Base-by-base conservation (phyloP, 176 grass and related monocot species). In the Avena eriantha region DNA sequence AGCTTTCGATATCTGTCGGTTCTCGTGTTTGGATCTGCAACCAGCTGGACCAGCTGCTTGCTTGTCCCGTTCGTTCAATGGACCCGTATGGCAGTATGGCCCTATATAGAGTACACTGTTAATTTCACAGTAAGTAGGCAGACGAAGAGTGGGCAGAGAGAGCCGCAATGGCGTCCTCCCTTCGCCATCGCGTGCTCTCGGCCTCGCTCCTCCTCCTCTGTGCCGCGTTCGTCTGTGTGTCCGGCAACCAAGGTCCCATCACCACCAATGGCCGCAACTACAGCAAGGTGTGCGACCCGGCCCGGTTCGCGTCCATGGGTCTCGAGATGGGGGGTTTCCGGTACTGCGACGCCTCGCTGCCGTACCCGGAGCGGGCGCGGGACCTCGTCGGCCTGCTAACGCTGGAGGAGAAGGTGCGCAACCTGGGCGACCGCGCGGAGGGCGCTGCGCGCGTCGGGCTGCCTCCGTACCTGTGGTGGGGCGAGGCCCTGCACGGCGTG, bases 401-500 rank as follows among this genome's bases (percentile, higher is more conserved):
- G 65, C 78, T 93, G 47, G 82, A 87, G 47, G 91, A 93, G 85
- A 90, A 93, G 88, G 88, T 85, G 26, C 17, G 8, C 33, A 90
- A 86, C 82, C 82, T 93, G 36, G 85, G 91, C 2, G 91, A 93
- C 85, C 63, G n/a, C 1, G 82, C 81, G 1, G 34, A 50, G 17
- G 91, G 88, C 45, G 85, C 82, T 3, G 0, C 64, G 8, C 85
- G 88, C 34, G 86, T 90, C 6, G 91, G 85, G 0, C 73, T 93
- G 0, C 91, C 81, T 5, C 10, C 10, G 3, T 93, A 93, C 88
- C 39, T 5, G 36, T 93, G 91, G 91, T 95, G 93, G 93, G 87
- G 86, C 1, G 93, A 95, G 88, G 90, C 88, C 4, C 87, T 95
- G 35, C 93, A 93, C 85, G 88, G 88, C 88, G 85, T 93, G 3